Evolutionary conservation across 176 grass and related monocot genomes (phyloP).

Genomic region (Musa acuminata): DNA sequence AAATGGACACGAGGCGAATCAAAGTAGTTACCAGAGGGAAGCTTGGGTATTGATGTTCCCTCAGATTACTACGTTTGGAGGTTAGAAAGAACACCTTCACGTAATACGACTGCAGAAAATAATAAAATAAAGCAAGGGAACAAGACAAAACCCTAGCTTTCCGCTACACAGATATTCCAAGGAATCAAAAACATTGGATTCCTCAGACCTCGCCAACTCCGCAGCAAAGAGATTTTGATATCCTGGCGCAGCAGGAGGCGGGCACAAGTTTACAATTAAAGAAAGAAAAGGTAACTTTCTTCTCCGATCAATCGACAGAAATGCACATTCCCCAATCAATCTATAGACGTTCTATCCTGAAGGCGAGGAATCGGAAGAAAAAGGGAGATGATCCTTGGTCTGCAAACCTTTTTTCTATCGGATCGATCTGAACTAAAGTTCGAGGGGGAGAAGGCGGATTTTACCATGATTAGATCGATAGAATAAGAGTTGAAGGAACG

Average conservation of each 20-base stretch:
- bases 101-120: not conserved
- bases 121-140: not conserved
- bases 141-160: not conserved
- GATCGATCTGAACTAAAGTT: too few relatives aligned
- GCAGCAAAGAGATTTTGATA: not conserved
- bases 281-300: too few relatives aligned
- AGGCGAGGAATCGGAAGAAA: too few relatives aligned
- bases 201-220: slow-evolving; percentile 1
- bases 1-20: not conserved
- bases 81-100: not conserved
- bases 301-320: too few relatives aligned
- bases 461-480: too few relatives aligned
- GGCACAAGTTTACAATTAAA: too few relatives aligned
- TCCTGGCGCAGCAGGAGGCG: not conserved
- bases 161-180: not conserved
- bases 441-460: too few relatives aligned
- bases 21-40: not conserved
- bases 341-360: too few relatives aligned
- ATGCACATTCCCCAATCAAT: too few relatives aligned
- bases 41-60: not conserved
- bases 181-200: not conserved
- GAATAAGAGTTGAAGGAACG: too few relatives aligned
- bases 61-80: not conserved
- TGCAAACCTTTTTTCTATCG: too few relatives aligned
- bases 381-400: too few relatives aligned